Evolutionary conservation across 2,329 filamentous ascomycete genomes (phyloP).

Genomic region (Aspergillus texensis): DNA sequence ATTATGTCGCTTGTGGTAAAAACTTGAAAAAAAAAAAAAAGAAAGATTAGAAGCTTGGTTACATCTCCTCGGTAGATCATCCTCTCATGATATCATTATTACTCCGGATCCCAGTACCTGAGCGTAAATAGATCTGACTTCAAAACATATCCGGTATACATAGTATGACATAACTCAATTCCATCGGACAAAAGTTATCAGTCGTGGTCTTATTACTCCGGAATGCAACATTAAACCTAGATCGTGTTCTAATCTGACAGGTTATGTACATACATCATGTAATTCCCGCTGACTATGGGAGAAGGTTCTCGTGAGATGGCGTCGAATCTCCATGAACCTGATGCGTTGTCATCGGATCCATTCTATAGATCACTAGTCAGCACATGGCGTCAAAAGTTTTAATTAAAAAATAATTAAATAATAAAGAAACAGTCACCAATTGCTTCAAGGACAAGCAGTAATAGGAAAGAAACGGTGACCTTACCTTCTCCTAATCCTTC

Average conservation of each 20-base stretch:
- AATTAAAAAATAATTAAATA: background rate
- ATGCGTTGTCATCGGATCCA: conserved; percentile 1
- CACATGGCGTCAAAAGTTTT: background rate
- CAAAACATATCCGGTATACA: background rate
- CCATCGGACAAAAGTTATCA: background rate
- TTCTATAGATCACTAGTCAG: background rate
- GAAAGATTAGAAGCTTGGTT: background rate
- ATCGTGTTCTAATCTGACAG: background rate
- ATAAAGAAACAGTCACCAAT: too few relatives aligned
- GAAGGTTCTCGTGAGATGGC: background rate
- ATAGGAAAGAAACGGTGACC: background rate
- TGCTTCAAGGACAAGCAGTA: background rate
- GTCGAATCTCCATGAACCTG: background rate
- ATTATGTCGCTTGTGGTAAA: background rate
- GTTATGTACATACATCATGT: background rate
- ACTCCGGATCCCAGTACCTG: background rate
- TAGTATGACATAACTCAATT: background rate
- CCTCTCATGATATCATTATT: background rate
- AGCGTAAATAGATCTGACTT: background rate
- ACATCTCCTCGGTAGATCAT: background rate
- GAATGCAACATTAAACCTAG: background rate
- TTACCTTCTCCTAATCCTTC: background rate
- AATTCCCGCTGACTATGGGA: background rate
- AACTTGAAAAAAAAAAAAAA: too few relatives aligned
- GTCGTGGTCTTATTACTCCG: conserved; percentile 1